Evolutionary conservation across 2,329 filamentous ascomycete species (phyloP).

Genomic region (Botrytis cinerea): DNA sequence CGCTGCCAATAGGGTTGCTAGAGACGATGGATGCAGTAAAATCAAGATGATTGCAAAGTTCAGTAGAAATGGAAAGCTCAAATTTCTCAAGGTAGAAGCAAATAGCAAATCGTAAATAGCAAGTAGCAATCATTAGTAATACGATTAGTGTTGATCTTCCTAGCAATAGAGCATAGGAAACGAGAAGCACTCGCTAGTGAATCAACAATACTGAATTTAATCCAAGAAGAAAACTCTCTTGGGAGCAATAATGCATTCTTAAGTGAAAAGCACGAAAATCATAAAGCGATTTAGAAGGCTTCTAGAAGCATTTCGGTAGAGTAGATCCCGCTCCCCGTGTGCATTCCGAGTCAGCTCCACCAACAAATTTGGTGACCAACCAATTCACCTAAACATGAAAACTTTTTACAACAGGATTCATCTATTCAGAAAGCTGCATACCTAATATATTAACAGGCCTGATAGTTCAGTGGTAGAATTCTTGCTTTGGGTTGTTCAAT

Average conservation of each 20-base stretch:
- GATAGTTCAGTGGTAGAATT: slow-evolving; percentile 13
- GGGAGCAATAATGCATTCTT: not conserved
- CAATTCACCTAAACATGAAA: not conserved
- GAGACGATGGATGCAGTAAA: not conserved
- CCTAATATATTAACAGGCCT: not conserved
- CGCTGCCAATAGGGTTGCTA: not conserved
- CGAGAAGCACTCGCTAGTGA: not conserved
- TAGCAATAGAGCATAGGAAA: not conserved
- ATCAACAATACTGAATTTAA: not conserved
- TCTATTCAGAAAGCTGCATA: too few species aligned
- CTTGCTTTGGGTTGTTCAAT: not conserved
- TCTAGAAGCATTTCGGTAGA: not conserved
- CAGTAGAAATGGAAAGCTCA: not conserved
- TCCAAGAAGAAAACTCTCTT: not conserved
- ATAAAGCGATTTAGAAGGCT: not conserved
- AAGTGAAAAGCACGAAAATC: not conserved
- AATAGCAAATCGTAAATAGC: too few species aligned
- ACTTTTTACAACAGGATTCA: not conserved
- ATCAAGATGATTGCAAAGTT: not conserved
- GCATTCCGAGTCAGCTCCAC: not conserved
- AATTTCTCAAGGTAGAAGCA: not conserved
- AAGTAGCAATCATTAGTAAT: not conserved
- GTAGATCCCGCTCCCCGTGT: not conserved
- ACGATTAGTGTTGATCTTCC: not conserved
- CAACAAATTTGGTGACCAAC: not conserved